These are phyloP conservation scores for Aphanomyces stellatus DNA, from an alignment of 352 stramenopile species.

Conservation along the genomic window DNA sequence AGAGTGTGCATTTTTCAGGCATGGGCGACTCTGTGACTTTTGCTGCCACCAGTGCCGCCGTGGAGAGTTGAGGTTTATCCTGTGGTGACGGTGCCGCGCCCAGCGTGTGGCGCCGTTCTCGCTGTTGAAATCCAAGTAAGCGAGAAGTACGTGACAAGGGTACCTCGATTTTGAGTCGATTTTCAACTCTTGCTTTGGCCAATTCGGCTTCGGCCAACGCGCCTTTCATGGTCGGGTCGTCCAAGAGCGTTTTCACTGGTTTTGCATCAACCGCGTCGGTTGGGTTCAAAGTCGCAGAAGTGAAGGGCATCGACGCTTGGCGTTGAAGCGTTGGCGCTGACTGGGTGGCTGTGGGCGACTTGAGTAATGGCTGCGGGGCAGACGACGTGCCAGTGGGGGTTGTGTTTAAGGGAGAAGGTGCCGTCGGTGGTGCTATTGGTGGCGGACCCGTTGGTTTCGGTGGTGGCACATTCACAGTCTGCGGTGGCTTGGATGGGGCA, in stretches of 20 bases:
- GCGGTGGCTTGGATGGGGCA: neutral
- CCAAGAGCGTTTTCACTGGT: neutral
- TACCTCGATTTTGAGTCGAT: conserved; percentile 41
- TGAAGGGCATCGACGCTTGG: neutral
- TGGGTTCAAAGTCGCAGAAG: neutral
- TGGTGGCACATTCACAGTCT: too few species aligned
- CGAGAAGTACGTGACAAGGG: neutral
- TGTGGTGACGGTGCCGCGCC: neutral
- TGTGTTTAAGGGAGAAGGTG: neutral
- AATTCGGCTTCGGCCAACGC: conserved; percentile 60
- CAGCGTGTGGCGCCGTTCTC: conserved; percentile 26
- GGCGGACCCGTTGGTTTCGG: too few species aligned
- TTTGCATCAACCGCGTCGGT: neutral
- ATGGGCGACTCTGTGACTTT: neutral
- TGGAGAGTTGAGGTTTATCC: too few species aligned
- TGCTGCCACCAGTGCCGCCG: too few species aligned
- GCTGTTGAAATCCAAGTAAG: neutral
- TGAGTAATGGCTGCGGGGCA: too few species aligned
- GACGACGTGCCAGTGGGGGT: too few species aligned
- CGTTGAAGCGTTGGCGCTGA: neutral
- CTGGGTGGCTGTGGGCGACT: too few species aligned
- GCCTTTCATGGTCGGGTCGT: conserved; percentile 36
- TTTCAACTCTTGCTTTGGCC: conserved; percentile 55
- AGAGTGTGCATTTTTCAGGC: neutral
- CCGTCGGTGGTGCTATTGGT: too few species aligned